Percentiles rank a stretch among this genome's conserved stretches.
These are phyloP conservation scores for Xylaria venustula DNA, from an alignment of 495 filamentous ascomycete genomes.

Conservation along the genomic window DNA sequence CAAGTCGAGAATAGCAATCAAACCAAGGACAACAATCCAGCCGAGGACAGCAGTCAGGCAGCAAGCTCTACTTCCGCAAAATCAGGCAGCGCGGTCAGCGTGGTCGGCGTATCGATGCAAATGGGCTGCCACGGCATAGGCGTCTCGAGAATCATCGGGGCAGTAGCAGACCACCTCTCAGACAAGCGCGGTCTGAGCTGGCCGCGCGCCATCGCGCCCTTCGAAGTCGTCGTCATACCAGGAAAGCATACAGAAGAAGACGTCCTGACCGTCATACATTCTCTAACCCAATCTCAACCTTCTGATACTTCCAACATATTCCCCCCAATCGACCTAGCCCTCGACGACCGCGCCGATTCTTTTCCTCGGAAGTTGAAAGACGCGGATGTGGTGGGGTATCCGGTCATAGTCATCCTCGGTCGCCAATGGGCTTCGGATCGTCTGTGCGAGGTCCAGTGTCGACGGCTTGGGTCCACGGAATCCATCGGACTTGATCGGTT, in stretches of 20 bases:
- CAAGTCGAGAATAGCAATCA: too few species aligned
- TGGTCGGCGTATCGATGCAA: conserved; percentile 56
- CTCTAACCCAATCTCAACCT: too few species aligned
- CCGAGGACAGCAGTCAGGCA: too few species aligned
- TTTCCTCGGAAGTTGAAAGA: conserved; percentile 84
- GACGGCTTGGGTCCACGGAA: conserved; percentile 42
- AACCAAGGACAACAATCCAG: too few species aligned
- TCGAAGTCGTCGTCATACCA: conserved; percentile 70
- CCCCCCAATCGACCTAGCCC: conserved; percentile 55
- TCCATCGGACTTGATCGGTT: conserved; percentile 27
- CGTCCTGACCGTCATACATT: conserved; percentile 57
- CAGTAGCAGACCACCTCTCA: conserved; percentile 71
- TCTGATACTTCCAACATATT: conserved; percentile 8
- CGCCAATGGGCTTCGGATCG: conserved; percentile 65
- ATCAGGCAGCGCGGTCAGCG: neutral
- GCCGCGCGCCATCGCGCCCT: conserved; percentile 85
- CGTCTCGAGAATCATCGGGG: conserved; percentile 85
- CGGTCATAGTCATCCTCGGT: conserved; percentile 75
- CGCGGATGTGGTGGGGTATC: conserved; percentile 86
- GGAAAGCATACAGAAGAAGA: conserved; percentile 51
- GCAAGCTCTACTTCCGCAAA: conserved; percentile 14
- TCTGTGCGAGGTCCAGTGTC: conserved; percentile 75
- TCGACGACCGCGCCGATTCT: conserved; percentile 73
- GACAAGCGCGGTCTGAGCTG: conserved; percentile 81
- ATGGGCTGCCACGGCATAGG: conserved; percentile 99